Base-by-base conservation (phyloP, 768 basidiomycete genomes). In the Hygrophorus pudorinus region DNA sequence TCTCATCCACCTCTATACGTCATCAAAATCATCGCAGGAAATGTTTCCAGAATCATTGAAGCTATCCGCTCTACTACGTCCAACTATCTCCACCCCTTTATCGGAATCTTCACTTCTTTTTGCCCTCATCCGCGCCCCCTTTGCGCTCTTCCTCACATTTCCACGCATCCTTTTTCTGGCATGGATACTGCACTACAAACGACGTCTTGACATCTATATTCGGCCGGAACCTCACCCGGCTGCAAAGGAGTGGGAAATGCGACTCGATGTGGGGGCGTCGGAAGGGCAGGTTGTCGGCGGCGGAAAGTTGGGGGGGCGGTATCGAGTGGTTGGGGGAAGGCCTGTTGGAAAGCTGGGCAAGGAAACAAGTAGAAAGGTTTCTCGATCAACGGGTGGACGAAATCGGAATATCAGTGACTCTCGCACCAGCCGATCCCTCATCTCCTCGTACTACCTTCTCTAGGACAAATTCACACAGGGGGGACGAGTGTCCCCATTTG, bases 121-220 rank as follows among this genome's bases (percentile, higher is more conserved):
- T 1, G 57, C 67, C 0, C 59, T 82, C 27, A 44, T 55, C 2
- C 55, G 58, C 40, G 61, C 67, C 20, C 82, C 82, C 0, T 62
- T 81, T 41, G 65, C 62, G 3, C 67, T 85, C 7, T 59, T 81
- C 31, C 58, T 76, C 16, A 73, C 77, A 0, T 63, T 76, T 40
- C 68, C 75, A 2, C 66, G 82, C n/a, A 85, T 84, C 42, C 53
- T 78, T 3, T 76, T 71, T 44, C 68, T 78, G 27, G 82, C 83
- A 0, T 73, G 68, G 63, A 64, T 66, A 14, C 55, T 85, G 38
- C 80, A 83, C 53, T 84, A 81, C 55, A 42, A 53, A 29, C 80
- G 78, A 54, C 61, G 62, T 5, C 63, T 85, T 14, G 67, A 72
- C 42, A 72, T 84, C 0, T 80, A 67, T 50, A 64, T 72, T 18